Conservation (phyloP, 2,329 filamentous ascomycete genomes). For the Stagonosporopsis cucurbitacearum region DNA sequence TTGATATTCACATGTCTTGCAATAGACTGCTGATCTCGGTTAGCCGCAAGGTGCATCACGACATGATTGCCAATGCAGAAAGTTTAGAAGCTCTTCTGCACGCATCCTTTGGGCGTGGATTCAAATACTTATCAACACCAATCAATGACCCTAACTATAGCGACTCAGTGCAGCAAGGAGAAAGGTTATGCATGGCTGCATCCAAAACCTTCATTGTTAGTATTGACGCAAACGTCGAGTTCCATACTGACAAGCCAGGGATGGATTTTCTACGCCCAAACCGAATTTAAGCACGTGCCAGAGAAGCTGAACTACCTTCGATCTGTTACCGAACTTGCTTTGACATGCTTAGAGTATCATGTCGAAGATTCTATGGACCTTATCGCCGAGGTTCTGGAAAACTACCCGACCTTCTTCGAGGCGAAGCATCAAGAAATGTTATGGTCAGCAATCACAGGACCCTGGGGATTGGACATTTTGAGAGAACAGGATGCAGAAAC, state of each 20-base stretch:
- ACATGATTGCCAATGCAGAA: conserved; percentile 59
- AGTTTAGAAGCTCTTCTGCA: conserved; percentile 59
- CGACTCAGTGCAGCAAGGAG: conserved; percentile 34
- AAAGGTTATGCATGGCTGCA: conserved; percentile 44
- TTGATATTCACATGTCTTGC: no score
- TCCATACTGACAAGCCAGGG: conserved; percentile 56
- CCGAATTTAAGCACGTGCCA: conserved; percentile 63
- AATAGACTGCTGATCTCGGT: conserved; percentile 2
- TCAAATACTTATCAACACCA: conserved; percentile 41
- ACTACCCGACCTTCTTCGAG: conserved; percentile 46
- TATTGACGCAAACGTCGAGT: not conserved
- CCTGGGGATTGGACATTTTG: conserved; percentile 46
- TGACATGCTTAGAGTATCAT: conserved; percentile 66
- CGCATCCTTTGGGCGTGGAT: conserved; percentile 46
- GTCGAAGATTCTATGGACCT: conserved; percentile 53
- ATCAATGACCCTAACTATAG: conserved; percentile 33
- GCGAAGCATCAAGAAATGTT: conserved; percentile 41
- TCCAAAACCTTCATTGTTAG: conserved; percentile 45
- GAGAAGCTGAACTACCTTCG: conserved; percentile 66
- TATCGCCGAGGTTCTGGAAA: conserved; percentile 45
- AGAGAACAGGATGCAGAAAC: conserved; percentile 46
- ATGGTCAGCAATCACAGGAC: conserved; percentile 43
- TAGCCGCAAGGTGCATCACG: conserved; percentile 57
- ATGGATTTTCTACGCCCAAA: conserved; percentile 77
- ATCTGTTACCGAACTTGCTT: conserved; percentile 64